phyloP scores from a whole-genome alignment of 2,329 filamentous ascomycete species.

The Beauveria varroae region DNA sequence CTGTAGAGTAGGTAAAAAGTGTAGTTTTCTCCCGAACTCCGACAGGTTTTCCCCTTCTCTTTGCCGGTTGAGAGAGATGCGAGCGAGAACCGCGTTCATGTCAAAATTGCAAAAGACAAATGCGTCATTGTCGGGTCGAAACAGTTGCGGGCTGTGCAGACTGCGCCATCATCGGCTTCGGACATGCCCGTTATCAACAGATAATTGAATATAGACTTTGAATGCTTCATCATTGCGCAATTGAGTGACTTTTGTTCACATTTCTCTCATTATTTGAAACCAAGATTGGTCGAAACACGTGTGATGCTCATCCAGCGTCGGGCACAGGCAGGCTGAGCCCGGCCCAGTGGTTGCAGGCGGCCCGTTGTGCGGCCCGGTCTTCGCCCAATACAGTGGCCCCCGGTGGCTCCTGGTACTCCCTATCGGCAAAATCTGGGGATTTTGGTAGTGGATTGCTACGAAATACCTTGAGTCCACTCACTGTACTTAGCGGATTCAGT shows the following conservation, averaged over 20 bases:
- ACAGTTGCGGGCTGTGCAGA: not conserved
- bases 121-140: not conserved
- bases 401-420: too few species aligned
- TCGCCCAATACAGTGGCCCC: not conserved
- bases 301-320: not conserved
- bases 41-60: not conserved
- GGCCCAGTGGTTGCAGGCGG: slow-evolving; percentile 3
- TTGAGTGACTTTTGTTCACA: not conserved
- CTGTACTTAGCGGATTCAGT: too few species aligned
- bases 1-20: not conserved
- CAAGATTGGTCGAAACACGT: not conserved
- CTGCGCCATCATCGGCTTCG: not conserved
- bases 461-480: too few species aligned
- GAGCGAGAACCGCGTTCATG: not conserved
- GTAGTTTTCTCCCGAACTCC: not conserved
- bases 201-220: not conserved
- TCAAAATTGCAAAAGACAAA: not conserved
- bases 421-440: too few species aligned
- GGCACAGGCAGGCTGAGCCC: slow-evolving; percentile 1
- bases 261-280: not conserved
- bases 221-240: not conserved
- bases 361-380: slow-evolving; percentile 5
- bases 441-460: too few species aligned
- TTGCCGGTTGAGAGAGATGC: not conserved
- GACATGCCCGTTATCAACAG: not conserved